Conservation (phyloP, 768 basidiomycete species). For the Boletus speciosus region DNA sequence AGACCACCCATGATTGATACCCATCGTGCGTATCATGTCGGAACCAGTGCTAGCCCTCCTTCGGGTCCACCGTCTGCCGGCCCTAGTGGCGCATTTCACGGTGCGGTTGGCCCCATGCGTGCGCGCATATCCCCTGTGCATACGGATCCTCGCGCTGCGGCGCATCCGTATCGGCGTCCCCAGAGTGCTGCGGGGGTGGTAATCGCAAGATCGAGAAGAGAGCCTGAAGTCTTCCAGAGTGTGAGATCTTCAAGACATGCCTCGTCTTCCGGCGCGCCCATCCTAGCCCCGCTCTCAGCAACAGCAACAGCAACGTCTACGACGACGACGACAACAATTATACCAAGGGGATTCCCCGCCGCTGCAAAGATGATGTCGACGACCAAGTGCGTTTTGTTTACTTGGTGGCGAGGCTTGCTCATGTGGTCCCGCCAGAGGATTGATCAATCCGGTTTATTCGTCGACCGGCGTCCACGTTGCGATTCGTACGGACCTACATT, state of each 20-base stretch:
- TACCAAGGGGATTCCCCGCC: not conserved
- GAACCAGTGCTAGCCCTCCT: slow-evolving; percentile 28
- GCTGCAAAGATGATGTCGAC: slow-evolving; percentile 10
- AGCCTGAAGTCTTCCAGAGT: slow-evolving; percentile 23
- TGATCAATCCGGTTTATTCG: slow-evolving; percentile 27
- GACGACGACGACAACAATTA: not conserved
- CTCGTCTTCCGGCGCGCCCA: slow-evolving; percentile 6
- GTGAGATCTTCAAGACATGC: slow-evolving; percentile 30
- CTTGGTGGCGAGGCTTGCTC: slow-evolving; percentile 1
- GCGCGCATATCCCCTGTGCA: slow-evolving; percentile 27
- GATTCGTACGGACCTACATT: slow-evolving; percentile 62
- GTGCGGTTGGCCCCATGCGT: slow-evolving; percentile 24
- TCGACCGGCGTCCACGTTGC: slow-evolving; percentile 29
- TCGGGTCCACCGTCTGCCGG: slow-evolving; percentile 32
- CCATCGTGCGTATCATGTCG: slow-evolving; percentile 23
- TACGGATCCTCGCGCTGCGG: slow-evolving; percentile 13
- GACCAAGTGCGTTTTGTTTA: slow-evolving; percentile 21
- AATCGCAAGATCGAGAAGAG: slow-evolving; percentile 27
- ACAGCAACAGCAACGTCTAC: not conserved
- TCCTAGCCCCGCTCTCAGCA: slow-evolving; percentile 11
- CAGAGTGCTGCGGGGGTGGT: slow-evolving; percentile 26
- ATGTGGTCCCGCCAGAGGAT: slow-evolving; percentile 15
- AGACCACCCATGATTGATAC: slow-evolving; percentile 36
- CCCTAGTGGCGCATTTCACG: slow-evolving; percentile 12
- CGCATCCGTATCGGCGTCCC: slow-evolving; percentile 31